Conservation (phyloP, 371 early-diverging fungal species). For the Mortierella sp. region DNA sequence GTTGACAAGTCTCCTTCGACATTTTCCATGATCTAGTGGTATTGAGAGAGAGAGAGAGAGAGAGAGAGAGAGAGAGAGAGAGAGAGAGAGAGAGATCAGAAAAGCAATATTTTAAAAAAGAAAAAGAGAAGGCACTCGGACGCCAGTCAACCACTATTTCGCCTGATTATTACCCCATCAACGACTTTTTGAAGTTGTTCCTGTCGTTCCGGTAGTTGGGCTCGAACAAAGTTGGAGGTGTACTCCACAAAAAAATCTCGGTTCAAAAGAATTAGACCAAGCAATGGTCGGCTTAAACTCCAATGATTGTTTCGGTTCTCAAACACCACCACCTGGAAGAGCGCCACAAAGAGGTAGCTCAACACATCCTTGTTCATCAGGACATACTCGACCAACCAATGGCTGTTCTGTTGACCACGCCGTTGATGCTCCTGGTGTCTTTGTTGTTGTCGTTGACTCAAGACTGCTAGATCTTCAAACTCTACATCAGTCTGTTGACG, state of each 20-base stretch:
- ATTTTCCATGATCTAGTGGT: slow-evolving; percentile 69
- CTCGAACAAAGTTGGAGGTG: slow-evolving; percentile 69
- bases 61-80: background rate
- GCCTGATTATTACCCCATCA: slow-evolving; percentile 26
- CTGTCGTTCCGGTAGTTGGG: slow-evolving; percentile 79
- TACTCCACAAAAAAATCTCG: slow-evolving; percentile 75
- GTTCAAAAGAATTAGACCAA: slow-evolving; percentile 80
- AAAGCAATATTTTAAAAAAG: background rate
- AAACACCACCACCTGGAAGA: slow-evolving; percentile 81
- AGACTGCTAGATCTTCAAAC: background rate
- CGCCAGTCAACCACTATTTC: background rate
- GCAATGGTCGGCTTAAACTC: slow-evolving; percentile 84
- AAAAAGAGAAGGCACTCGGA: background rate
- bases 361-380: slow-evolving; percentile 66
- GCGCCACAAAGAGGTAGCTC: slow-evolving; percentile 66
- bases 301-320: slow-evolving; percentile 86
- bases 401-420: slow-evolving; percentile 35
- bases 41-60: background rate
- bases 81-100: background rate
- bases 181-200: slow-evolving; percentile 72
- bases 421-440: background rate
- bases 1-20: slow-evolving; percentile 70
- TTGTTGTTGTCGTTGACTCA: too few species aligned
- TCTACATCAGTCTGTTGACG: background rate
- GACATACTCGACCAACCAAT: slow-evolving; percentile 68